phyloP scores from a whole-genome alignment of 345 rosid genomes.

The Aurinia saxatilis region DNA sequence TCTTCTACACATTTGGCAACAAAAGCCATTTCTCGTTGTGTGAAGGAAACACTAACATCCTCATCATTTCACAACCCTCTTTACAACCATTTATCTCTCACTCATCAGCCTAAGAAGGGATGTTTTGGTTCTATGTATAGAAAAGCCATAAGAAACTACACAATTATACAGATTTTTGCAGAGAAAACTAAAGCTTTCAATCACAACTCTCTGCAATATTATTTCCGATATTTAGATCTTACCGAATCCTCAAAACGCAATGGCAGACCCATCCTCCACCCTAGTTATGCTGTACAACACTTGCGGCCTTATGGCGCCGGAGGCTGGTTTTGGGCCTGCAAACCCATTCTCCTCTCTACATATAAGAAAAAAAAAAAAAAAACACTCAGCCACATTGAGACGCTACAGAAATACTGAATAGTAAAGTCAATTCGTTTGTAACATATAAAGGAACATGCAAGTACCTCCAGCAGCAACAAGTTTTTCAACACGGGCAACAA shows the following conservation, averaged over 20 bases:
- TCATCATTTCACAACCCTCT: conserved; percentile 32
- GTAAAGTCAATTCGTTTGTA: too few relatives aligned
- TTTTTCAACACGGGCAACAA: conserved; percentile 94
- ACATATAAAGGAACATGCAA: background rate
- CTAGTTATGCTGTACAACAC: conserved; percentile 32
- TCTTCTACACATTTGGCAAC: conserved; percentile 42
- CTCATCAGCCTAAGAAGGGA: conserved; percentile 29
- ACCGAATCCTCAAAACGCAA: conserved; percentile 34
- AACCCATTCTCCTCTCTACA: conserved; percentile 30
- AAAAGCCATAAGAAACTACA: conserved; percentile 54
- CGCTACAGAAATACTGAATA: background rate
- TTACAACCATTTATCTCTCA: conserved; percentile 47
- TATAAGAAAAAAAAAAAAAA: background rate
- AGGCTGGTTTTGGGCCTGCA: conserved; percentile 20
- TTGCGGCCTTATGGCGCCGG: conserved; percentile 20
- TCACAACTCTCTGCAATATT: conserved; percentile 26
- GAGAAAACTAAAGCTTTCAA: conserved; percentile 41
- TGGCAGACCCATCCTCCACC: conserved; percentile 29
- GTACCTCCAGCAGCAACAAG: conserved; percentile 96
- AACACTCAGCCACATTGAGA: background rate
- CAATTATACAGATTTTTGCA: conserved; percentile 44
- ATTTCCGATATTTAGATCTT: conserved; percentile 41
- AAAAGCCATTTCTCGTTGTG: conserved; percentile 35
- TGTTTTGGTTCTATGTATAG: conserved; percentile 42
- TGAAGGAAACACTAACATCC: conserved; percentile 35